These are phyloP conservation scores for Wickerhamomyces sp. DNA, from an alignment of 1,139 yeast species.

Conservation along the genomic window DNA sequence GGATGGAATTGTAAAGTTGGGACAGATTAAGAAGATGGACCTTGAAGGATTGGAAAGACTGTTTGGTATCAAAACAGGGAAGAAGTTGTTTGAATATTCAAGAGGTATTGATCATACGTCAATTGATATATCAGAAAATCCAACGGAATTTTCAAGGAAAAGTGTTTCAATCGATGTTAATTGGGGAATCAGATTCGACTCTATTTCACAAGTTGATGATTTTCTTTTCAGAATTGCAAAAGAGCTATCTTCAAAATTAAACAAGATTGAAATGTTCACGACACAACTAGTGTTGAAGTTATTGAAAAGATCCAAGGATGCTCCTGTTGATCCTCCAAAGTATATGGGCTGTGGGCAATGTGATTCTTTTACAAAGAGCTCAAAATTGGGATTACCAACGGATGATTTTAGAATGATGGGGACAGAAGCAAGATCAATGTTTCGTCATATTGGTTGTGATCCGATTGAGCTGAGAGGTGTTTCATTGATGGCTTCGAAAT, in stretches of 20 bases:
- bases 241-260: slow-evolving; percentile 55
- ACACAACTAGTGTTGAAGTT: slow-evolving; percentile 58
- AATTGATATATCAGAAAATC: slow-evolving; percentile 36
- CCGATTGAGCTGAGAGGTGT: slow-evolving; percentile 74
- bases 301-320: slow-evolving; percentile 57
- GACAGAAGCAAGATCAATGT: slow-evolving; percentile 53
- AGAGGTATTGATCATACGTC: slow-evolving; percentile 65
- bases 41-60: slow-evolving; percentile 34
- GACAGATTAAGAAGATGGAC: slow-evolving; percentile 36
- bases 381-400: slow-evolving; percentile 60
- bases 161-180: slow-evolving; percentile 86
- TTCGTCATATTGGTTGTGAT: slow-evolving; percentile 52
- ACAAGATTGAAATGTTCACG: slow-evolving; percentile 45
- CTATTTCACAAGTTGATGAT: slow-evolving; percentile 51
- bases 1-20: slow-evolving; percentile 2
- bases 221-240: slow-evolving; percentile 55
- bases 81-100: slow-evolving; percentile 51
- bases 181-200: slow-evolving; percentile 80
- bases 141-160: slow-evolving; percentile 51
- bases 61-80: slow-evolving; percentile 70
- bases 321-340: slow-evolving; percentile 73
- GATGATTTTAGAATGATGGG: slow-evolving; percentile 58
- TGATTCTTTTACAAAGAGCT: slow-evolving; percentile 54
- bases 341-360: slow-evolving; percentile 82
- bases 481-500: slow-evolving; percentile 59